Evolutionary conservation across 345 rosid genomes (phyloP).

Genomic region (Geranium brycei): DNA sequence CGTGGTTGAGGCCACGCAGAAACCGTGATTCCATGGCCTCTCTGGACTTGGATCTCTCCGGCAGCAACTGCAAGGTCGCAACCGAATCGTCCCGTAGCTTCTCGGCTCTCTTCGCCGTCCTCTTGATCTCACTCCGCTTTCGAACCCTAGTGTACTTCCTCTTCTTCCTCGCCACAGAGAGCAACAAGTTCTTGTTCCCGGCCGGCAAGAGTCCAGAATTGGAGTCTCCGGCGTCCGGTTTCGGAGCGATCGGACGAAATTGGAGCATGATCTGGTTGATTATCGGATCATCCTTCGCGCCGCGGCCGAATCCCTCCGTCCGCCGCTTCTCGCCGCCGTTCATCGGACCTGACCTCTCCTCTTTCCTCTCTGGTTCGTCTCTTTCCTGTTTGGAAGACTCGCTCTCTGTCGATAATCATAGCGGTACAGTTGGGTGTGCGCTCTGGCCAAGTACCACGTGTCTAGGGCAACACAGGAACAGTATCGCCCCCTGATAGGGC

Average conservation of each 20-base stretch:
- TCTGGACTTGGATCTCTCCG: conserved; percentile 22
- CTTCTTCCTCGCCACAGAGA: conserved; percentile 26
- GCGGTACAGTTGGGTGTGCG: too few species aligned
- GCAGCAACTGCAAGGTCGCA: conserved; percentile 47
- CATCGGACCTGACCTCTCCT: conserved; percentile 9
- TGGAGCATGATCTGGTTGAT: conserved; percentile 52
- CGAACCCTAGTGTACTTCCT: conserved; percentile 68
- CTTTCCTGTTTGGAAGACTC: too few species aligned
- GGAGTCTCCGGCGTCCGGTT: conserved; percentile 31
- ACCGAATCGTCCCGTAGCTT: conserved; percentile 6
- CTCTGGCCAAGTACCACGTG: too few species aligned
- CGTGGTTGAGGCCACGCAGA: conserved; percentile 16
- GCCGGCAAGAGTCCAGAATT: conserved; percentile 7
- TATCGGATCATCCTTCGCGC: conserved; percentile 26
- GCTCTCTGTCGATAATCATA: too few species aligned
- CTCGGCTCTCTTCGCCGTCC: conserved; percentile 10
- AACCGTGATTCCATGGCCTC: conserved; percentile 8
- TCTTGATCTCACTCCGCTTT: conserved; percentile 13
- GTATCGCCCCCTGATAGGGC: too few species aligned
- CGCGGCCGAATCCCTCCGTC: conserved; percentile 14
- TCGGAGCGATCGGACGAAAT: conserved; percentile 88
- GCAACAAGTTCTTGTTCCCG: conserved; percentile 13
- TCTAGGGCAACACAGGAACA: too few species aligned
- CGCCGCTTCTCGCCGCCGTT: conserved; percentile 16
- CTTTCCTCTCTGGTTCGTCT: too few species aligned